Conservation (phyloP, 2,329 filamentous ascomycete genomes). For the Aspergillus cejpii region DNA sequence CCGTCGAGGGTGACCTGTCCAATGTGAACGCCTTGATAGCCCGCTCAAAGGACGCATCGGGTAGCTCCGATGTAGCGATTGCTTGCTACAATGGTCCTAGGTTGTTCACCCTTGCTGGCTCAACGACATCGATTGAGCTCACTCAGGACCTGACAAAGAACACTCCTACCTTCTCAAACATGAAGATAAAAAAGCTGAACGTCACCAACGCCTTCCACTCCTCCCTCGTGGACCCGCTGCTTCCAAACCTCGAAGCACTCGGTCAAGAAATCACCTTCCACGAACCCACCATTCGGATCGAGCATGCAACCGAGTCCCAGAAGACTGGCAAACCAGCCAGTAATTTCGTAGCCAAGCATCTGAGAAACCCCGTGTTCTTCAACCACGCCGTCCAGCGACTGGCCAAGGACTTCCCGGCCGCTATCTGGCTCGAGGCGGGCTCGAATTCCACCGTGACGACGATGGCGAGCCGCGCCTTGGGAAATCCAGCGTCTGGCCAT, state of each 20-base stretch:
- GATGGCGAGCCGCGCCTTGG: conserved; percentile 27
- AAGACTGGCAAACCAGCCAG: conserved; percentile 1
- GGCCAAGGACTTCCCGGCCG: conserved; percentile 18
- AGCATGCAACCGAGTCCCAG: conserved; percentile 11
- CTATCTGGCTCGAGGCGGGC: conserved; percentile 41
- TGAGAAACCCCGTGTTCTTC: conserved; percentile 44
- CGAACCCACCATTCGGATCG: conserved; percentile 26
- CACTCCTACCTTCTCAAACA: not conserved
- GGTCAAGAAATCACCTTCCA: conserved; percentile 29
- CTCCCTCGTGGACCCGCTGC: conserved; percentile 34
- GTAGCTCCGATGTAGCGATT: conserved; percentile 17
- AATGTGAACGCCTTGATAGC: conserved; percentile 11
- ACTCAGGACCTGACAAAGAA: conserved; percentile 1
- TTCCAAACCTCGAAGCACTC: conserved; percentile 21
- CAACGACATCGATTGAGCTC: conserved; percentile 18
- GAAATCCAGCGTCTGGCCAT: not conserved
- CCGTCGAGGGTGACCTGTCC: conserved; percentile 27
- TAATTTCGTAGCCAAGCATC: conserved; percentile 37
- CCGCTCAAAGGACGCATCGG: not conserved
- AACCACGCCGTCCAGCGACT: conserved; percentile 40
- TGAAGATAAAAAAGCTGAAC: conserved; percentile 37
- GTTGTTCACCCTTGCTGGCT: conserved; percentile 40
- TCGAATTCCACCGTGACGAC: conserved; percentile 26
- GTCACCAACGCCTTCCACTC: conserved; percentile 49
- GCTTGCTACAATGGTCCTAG: conserved; percentile 7